Conservation (phyloP, 2,329 filamentous ascomycete genomes). For the Trichoderma hamatum region DNA sequence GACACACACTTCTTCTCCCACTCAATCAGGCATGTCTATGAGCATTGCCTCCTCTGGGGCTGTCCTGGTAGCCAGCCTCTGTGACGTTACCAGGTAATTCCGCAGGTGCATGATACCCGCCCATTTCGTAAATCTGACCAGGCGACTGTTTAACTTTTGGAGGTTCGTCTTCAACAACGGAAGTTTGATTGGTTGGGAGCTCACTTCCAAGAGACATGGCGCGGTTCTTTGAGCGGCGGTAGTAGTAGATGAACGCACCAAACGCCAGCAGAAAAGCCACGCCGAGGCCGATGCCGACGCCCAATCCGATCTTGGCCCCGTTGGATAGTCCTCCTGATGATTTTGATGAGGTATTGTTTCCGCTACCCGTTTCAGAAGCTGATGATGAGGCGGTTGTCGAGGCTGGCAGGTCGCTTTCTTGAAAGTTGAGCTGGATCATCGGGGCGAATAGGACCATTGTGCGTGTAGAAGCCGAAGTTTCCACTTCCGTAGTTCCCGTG, state of each 20-base stretch:
- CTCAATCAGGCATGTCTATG: not conserved
- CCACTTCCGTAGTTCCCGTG: not conserved
- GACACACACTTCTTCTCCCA: not conserved
- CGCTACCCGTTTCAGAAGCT: not conserved
- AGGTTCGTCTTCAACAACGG: not conserved
- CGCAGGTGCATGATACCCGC: not conserved
- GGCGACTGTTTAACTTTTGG: not conserved
- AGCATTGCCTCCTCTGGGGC: not conserved
- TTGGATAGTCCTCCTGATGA: slow-evolving; percentile 23
- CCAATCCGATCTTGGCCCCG: slow-evolving; percentile 31
- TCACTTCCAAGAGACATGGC: not conserved
- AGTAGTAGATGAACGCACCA: slow-evolving; percentile 19
- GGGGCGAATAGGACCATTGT: slow-evolving; percentile 34
- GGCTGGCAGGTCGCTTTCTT: slow-evolving; percentile 32
- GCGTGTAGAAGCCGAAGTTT: not conserved
- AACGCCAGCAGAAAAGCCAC: slow-evolving; percentile 26
- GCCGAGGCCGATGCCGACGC: slow-evolving; percentile 23
- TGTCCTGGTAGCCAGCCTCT: not conserved
- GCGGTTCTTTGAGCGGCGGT: slow-evolving; percentile 3
- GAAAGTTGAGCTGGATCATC: slow-evolving; percentile 38
- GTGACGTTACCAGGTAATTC: not conserved
- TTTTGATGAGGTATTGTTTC: not conserved
- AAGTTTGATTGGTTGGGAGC: not conserved
- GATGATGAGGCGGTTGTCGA: slow-evolving; percentile 20
- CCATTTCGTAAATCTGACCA: slow-evolving; percentile 15